phyloP scores from a whole-genome alignment of 768 basidiomycete genomes.

The Lactarius tabidus region DNA sequence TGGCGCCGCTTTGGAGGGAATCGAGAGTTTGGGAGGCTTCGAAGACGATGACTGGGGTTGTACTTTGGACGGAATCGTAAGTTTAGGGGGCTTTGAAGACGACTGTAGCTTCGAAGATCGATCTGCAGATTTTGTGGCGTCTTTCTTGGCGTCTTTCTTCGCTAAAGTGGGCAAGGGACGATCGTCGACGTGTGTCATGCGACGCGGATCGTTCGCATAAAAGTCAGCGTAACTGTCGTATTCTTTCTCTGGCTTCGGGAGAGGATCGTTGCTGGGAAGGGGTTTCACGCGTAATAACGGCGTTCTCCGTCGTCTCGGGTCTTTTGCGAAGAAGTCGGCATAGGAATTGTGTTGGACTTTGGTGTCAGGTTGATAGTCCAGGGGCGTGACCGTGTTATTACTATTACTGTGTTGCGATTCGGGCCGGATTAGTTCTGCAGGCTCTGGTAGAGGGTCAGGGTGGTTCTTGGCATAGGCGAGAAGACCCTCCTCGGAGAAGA shows the following conservation, averaged over 20 bases:
- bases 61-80: constrained; percentile 7
- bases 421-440: constrained; percentile 1
- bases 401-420: constrained; percentile 14
- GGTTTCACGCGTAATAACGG: constrained; percentile 15
- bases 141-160: constrained; percentile 14
- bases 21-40: constrained; percentile 10
- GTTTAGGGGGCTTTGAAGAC: constrained; percentile 14
- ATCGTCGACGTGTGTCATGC: constrained; percentile 18
- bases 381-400: constrained; percentile 17
- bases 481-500: constrained; percentile 20
- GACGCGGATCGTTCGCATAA: constrained; percentile 18
- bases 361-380: background rate
- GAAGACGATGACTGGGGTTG: constrained; percentile 4
- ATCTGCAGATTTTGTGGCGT: background rate
- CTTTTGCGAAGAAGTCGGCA: constrained; percentile 21
- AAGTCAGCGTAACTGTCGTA: constrained; percentile 23
- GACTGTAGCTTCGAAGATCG: constrained; percentile 10
- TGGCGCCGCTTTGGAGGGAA: constrained; percentile 12
- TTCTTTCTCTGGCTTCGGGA: constrained; percentile 18
- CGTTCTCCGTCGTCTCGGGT: constrained; percentile 16
- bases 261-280: constrained; percentile 15
- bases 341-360: constrained; percentile 16
- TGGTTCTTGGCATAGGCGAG: constrained; percentile 18
- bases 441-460: constrained; percentile 11
- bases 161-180: constrained; percentile 17